Base-by-base conservation (phyloP, 164 flowering plant species). In the Vitis rupestris region DNA sequence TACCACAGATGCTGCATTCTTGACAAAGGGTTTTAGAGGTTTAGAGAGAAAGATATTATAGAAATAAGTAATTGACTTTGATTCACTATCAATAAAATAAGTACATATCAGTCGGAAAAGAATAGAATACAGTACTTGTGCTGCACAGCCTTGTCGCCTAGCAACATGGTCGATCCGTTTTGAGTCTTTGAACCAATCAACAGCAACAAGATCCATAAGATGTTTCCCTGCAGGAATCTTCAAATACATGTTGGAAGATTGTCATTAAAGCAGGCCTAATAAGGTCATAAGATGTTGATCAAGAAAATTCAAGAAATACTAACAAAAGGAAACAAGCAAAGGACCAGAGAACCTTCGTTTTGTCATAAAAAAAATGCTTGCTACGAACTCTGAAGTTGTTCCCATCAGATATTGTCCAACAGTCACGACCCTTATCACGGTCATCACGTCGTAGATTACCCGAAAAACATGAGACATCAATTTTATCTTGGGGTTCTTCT, bases 151-250 rank as follows among this genome's bases (percentile, higher is more conserved):
- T 76, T 81, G 86, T 61, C 99, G 92, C 73, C 91, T 82, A 64
- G 94, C 98, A 75, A 96, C 99, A 87, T 96, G 97, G 74, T 96
- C 99, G 90, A 96, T 96, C 73, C 99, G 87, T 74, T 89, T 96
- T 13, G 90, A 77, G 74, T 93, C 95, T 78, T 96, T 93, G 74
- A 93, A 87, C 99, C 99, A 96, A 82, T 96, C 99, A 66, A 93
- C 98, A 69, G 99, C 97, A 74, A 96, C 97, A 69, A 96, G 98
- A 82, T 96, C 98, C 98, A 93, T 89, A 55, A 93, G 72, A 75
- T 78, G 94, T 73, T 96, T 96, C 64, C 99, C 98, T 17, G 97
- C 97, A 77, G 93, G 85, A 80, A 88, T 79, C 97, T 94, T 72
- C 79, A 73, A 23, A 73, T 17, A 71, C n/a, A 66, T 14, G 50